Evolutionary conservation across 1,284 basidiomycete species (phyloP).

Genomic region (Ceratobasidium sp.): DNA sequence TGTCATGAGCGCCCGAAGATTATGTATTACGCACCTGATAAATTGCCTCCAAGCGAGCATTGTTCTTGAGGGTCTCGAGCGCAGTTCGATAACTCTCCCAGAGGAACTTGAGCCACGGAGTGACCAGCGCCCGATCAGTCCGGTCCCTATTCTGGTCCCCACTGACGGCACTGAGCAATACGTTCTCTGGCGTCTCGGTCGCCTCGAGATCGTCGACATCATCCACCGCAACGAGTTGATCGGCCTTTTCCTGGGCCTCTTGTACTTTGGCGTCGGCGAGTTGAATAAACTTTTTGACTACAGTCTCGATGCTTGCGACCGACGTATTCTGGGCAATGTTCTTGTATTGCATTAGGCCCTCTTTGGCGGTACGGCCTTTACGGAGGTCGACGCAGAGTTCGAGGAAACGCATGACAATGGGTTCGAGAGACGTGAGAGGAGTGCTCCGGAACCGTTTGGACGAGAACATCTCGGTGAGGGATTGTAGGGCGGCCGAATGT

Average conservation of each 20-base stretch:
- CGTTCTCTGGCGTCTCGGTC: conserved; percentile 91
- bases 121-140: conserved; percentile 94
- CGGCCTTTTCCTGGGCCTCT: conserved; percentile 85
- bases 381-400: conserved; percentile 97
- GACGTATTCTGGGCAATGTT: conserved; percentile 94
- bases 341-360: conserved; percentile 96
- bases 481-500: conserved; percentile 85
- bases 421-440: conserved; percentile 87
- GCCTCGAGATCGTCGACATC: conserved; percentile 92
- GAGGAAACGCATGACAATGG: conserved; percentile 92
- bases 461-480: conserved; percentile 89
- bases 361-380: conserved; percentile 92
- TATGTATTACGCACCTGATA: conserved; percentile 77
- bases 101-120: conserved; percentile 96
- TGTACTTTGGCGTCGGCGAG: conserved; percentile 87
- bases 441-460: conserved; percentile 95
- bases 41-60: conserved; percentile 89
- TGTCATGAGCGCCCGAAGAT: conserved; percentile 27
- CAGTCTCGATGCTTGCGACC: conserved; percentile 89
- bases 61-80: conserved; percentile 96
- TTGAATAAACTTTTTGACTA: conserved; percentile 89
- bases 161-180: conserved; percentile 85
- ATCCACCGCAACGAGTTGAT: conserved; percentile 61
- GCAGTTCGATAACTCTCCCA: conserved; percentile 99
- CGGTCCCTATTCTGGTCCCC: conserved; percentile 94